Base-by-base conservation (phyloP, 2,329 filamentous ascomycete genomes). In the Cytospora mali region DNA sequence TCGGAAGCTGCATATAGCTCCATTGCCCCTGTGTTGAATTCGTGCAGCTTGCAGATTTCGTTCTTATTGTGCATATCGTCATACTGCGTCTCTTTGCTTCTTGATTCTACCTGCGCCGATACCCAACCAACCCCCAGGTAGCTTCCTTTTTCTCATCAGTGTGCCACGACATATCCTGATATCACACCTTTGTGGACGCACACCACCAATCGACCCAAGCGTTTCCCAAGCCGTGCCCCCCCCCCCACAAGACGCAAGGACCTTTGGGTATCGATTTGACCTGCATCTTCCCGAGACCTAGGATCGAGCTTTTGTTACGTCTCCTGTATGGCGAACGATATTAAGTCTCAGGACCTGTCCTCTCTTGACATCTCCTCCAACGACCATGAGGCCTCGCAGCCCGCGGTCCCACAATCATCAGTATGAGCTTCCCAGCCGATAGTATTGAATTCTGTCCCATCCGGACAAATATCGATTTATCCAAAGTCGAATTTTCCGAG, bases 401-500 rank as follows among this genome's bases (percentile, higher is more conserved):
- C 67, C 64, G 67, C 67, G 65, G 66, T 66, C 64, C 67, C 67
- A 67, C 68, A 21, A 46, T 13, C 76, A 46, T 13, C 76, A 79
- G 77, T 79, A 80, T 80, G 78, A 79, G 69, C 71, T 71, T 70
- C 68, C 69, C 69, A 69, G 72, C 27, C 35, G 46, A 70, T 64
- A 71, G 69, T 58, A 70, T 77, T 66, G 73, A 77, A 60, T 74
- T 72, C 70, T 76, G 76, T 74, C 74, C 76, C 51, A 71, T 72
- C 58, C 73, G 78, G 75, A 69, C 76, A 62, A 73, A 75, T 65
- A 62, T 77, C 71, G 73, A 76, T 68, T 76, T 70, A 67, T 68
- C 70, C 63, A 68, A 75, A 66, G 72, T 80, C 62, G 74, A 79
- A 67, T 76, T 72, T 64, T 75, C 77, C 65, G 71, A 79, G 69